These are phyloP conservation scores for Candida taoyuanica DNA, from an alignment of 805 yeast species.

Conservation along the genomic window DNA sequence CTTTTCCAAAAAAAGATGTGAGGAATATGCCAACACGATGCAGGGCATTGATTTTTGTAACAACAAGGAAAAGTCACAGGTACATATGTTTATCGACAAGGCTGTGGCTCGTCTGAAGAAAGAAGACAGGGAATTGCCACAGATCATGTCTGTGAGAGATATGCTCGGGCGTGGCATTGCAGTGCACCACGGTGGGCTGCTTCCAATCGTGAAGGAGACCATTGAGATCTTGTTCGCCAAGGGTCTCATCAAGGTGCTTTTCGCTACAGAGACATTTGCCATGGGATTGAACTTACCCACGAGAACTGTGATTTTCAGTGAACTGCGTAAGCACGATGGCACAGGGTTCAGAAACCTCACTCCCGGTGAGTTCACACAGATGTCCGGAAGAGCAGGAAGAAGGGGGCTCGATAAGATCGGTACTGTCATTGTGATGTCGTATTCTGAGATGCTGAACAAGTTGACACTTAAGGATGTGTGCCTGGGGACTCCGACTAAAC, in stretches of 20 bases:
- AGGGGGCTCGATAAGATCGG: constrained; percentile 93
- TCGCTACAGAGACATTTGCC: constrained; percentile 98
- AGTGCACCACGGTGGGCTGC: constrained; percentile 90
- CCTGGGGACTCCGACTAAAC: constrained; percentile 84
- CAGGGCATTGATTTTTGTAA: constrained; percentile 72
- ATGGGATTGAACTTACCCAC: constrained; percentile 98
- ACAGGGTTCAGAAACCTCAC: constrained; percentile 69
- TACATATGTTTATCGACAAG: constrained; percentile 87
- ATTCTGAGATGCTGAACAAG: constrained; percentile 55
- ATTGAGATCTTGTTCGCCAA: constrained; percentile 89
- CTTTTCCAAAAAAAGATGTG: constrained; percentile 89
- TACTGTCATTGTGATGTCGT: constrained; percentile 90
- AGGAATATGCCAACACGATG: constrained; percentile 82
- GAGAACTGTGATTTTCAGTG: constrained; percentile 89
- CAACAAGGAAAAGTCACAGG: constrained; percentile 83
- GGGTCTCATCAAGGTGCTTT: constrained; percentile 80
- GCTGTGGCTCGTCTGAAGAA: constrained; percentile 83
- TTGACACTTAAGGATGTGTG: constrained; percentile 72
- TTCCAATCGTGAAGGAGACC: constrained; percentile 90
- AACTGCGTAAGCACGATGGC: constrained; percentile 88
- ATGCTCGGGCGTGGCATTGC: constrained; percentile 89
- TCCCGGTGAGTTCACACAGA: constrained; percentile 97
- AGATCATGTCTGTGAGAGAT: constrained; percentile 76
- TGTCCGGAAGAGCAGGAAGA: constrained; percentile 99
- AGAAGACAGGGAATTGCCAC: constrained; percentile 93